phyloP scores from a whole-genome alignment of 148 eudicot genomes.

The Rhododendron henanense region DNA sequence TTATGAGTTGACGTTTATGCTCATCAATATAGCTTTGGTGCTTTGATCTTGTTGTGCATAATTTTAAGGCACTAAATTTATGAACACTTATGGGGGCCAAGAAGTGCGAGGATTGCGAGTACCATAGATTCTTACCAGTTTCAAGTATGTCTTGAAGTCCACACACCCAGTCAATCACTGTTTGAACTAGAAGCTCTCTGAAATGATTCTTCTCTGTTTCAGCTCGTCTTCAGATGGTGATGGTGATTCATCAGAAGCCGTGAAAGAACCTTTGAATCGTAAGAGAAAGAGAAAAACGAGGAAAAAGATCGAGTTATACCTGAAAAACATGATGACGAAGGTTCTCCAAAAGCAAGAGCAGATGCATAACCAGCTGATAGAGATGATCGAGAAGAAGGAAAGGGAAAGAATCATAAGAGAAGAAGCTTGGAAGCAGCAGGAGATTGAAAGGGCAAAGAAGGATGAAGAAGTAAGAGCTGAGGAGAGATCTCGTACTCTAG shows the following conservation, averaged over 20 bases:
- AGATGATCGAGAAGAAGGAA: slow-evolving; percentile 39
- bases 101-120: background rate
- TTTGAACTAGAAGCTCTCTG: background rate
- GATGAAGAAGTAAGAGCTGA: slow-evolving; percentile 31
- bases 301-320: slow-evolving; percentile 26
- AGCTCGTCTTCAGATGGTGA: slow-evolving; percentile 42
- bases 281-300: slow-evolving; percentile 27
- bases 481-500: slow-evolving; percentile 43
- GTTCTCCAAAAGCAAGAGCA: slow-evolving; percentile 47
- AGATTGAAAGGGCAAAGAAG: slow-evolving; percentile 35
- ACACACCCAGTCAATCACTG: background rate
- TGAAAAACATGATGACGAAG: slow-evolving; percentile 32
- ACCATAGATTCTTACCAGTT: background rate
- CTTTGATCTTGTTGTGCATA: background rate
- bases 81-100: background rate
- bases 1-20: background rate
- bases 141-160: background rate
- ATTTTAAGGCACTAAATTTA: background rate
- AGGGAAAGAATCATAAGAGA: slow-evolving; percentile 40
- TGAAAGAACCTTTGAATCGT: slow-evolving; percentile 7
- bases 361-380: slow-evolving; percentile 52
- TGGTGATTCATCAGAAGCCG: slow-evolving; percentile 21
- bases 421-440: slow-evolving; percentile 45
- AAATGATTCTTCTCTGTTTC: slow-evolving; percentile 8
- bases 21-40: background rate